A percentile compares a stretch with the other conserved stretches of the same genome.
phyloP scores from a whole-genome alignment of 371 early-diverging fungal genomes.

The Chytridium lagenaria region DNA sequence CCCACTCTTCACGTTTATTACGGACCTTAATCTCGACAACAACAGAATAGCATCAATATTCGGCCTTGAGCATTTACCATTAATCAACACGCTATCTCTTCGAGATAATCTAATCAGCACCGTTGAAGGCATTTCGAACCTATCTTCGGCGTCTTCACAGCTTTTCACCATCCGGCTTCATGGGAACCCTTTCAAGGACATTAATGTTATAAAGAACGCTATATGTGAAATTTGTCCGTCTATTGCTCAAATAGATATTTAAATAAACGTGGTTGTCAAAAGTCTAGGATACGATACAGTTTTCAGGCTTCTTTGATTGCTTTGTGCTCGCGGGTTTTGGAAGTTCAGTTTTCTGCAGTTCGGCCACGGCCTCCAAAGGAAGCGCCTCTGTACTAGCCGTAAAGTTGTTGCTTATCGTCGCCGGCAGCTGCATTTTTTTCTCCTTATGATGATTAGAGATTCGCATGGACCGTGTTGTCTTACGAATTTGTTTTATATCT shows the following conservation, averaged over 20 bases:
- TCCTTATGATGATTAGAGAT: neutral
- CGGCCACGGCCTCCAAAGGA: neutral
- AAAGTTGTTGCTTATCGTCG: conserved; percentile 3
- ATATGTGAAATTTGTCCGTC: neutral
- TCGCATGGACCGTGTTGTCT: neutral
- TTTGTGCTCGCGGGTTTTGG: neutral
- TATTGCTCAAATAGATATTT: neutral
- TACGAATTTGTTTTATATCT: neutral
- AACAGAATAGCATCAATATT: conserved; percentile 26
- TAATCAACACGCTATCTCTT: conserved; percentile 19
- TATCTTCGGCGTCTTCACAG: neutral
- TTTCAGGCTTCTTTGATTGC: neutral
- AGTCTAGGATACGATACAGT: neutral
- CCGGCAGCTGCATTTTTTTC: neutral
- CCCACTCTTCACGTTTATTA: conserved; percentile 22
- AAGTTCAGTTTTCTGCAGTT: neutral
- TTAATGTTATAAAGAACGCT: neutral
- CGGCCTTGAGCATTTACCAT: conserved; percentile 26
- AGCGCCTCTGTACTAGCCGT: neutral
- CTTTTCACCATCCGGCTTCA: neutral
- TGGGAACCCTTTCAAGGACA: neutral
- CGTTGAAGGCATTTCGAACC: neutral
- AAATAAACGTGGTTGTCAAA: neutral
- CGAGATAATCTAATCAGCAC: conserved; percentile 20
- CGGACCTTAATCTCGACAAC: conserved; percentile 31